Percentiles rank a stretch among this genome's conserved stretches.
phyloP scores from a whole-genome alignment of 1,284 basidiomycete species.

The Tausonia pullulans region DNA sequence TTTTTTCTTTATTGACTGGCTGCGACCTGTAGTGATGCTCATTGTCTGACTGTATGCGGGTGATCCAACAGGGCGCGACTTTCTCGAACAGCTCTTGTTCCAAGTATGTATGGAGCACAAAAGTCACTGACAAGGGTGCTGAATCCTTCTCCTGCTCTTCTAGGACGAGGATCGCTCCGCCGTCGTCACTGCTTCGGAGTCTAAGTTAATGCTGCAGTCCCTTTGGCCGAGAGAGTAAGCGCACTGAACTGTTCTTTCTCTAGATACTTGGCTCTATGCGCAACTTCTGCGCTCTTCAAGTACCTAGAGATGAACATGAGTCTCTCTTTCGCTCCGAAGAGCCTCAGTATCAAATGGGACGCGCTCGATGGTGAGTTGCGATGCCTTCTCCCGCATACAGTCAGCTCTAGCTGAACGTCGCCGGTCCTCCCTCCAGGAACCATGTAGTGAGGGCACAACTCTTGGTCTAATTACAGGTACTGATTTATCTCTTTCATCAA shows the following conservation, averaged over 20 bases:
- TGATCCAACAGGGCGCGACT: background rate
- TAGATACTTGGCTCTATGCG: conserved; percentile 79
- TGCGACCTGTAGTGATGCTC: background rate
- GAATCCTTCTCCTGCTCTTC: background rate
- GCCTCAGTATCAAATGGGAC: conserved; percentile 66
- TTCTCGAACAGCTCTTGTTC: conserved; percentile 9
- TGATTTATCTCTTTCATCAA: background rate
- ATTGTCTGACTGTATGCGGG: too few relatives aligned
- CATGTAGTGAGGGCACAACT: conserved; percentile 44
- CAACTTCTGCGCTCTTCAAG: conserved; percentile 72
- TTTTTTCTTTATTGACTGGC: background rate
- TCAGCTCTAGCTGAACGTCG: too few relatives aligned
- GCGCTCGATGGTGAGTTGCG: conserved; percentile 46
- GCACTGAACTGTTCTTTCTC: background rate
- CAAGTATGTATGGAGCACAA: background rate
- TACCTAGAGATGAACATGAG: conserved; percentile 57
- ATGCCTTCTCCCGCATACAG: too few relatives aligned
- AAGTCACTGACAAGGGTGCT: background rate
- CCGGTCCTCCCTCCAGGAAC: conserved; percentile 45
- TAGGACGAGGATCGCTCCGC: conserved; percentile 38
- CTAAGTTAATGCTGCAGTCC: conserved; percentile 45
- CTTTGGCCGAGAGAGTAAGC: background rate
- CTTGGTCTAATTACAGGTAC: background rate
- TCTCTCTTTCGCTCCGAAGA: conserved; percentile 54
- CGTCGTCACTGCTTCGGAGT: conserved; percentile 57